A percentile compares a stretch with the other conserved stretches of the same genome.
Conservation (phyloP, 2,329 filamentous ascomycete genomes). For the Myriosclerotinia duriaeana region DNA sequence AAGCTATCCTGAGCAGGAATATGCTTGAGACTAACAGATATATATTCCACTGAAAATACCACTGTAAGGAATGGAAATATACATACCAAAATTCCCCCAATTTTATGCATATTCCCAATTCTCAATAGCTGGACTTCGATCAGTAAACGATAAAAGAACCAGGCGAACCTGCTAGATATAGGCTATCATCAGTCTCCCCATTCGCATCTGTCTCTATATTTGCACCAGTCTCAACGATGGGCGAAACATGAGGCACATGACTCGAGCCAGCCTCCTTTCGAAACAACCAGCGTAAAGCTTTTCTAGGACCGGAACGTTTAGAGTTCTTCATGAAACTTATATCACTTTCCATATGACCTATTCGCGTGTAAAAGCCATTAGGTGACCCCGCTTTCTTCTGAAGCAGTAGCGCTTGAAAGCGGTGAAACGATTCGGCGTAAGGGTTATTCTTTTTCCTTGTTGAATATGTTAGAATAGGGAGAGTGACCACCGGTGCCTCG, state of each 20-base stretch:
- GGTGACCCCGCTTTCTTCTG: not conserved
- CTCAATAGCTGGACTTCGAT: not conserved
- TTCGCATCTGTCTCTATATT: too few relatives aligned
- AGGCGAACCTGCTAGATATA: constrained; percentile 2
- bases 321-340: not conserved
- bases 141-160: constrained; percentile 13
- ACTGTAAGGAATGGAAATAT: too few relatives aligned
- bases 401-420: not conserved
- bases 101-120: not conserved
- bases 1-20: too few relatives aligned
- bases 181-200: not conserved
- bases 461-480: not conserved
- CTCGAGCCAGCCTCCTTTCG: not conserved
- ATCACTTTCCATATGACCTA: fast-evolving
- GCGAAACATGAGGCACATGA: not conserved
- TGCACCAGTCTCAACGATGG: too few relatives aligned
- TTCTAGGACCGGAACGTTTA: too few relatives aligned
- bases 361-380: constrained; percentile 3
- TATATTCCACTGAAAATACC: too few relatives aligned
- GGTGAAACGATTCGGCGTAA: not conserved
- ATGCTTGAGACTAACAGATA: too few relatives aligned
- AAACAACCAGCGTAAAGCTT: not conserved
- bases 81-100: not conserved
- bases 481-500: not conserved
- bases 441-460: not conserved